Percentiles rank a stretch among this genome's conserved stretches.
These are phyloP conservation scores for Aspergillus panamensis DNA, from an alignment of 495 filamentous ascomycete species.

Conservation along the genomic window DNA sequence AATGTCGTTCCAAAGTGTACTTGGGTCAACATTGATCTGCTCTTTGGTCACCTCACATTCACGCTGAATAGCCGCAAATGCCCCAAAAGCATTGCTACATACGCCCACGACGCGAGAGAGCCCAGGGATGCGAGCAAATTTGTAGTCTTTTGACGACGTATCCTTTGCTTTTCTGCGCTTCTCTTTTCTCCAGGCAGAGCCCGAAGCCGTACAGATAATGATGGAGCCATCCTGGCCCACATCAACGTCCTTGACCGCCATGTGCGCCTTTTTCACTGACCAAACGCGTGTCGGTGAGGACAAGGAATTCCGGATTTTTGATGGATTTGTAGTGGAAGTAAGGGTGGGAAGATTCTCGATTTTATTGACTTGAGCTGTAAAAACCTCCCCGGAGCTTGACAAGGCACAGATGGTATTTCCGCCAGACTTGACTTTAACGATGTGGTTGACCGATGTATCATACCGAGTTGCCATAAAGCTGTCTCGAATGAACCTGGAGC, in stretches of 20 bases:
- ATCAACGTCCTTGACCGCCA: conserved; percentile 81
- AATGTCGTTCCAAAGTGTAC: conserved; percentile 70
- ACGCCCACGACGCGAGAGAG: conserved; percentile 80
- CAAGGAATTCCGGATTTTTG: conserved; percentile 74
- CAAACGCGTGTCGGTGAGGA: conserved; percentile 75
- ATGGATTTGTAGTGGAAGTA: conserved; percentile 83
- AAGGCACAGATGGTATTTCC: conserved; percentile 88
- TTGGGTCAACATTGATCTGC: conserved; percentile 61
- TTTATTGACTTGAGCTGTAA: conserved; percentile 70
- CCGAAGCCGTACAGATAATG: conserved; percentile 87
- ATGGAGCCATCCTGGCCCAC: conserved; percentile 93
- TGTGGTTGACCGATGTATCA: conserved; percentile 57
- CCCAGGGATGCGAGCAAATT: conserved; percentile 84
- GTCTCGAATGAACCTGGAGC: conserved; percentile 63
- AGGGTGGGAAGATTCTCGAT: conserved; percentile 53
- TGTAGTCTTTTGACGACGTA: conserved; percentile 70
- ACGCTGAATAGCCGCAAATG: conserved; percentile 81
- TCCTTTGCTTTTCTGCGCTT: conserved; percentile 79
- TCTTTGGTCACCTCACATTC: conserved; percentile 80
- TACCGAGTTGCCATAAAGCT: conserved; percentile 67
- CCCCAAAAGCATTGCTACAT: conserved; percentile 80
- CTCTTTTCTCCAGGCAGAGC: conserved; percentile 84
- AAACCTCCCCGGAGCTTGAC: conserved; percentile 78
- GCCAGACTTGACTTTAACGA: conserved; percentile 73
- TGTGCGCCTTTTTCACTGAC: conserved; percentile 73